Conservation (phyloP, 2,329 filamentous ascomycete genomes). For the Corinectria fuckeliana region DNA sequence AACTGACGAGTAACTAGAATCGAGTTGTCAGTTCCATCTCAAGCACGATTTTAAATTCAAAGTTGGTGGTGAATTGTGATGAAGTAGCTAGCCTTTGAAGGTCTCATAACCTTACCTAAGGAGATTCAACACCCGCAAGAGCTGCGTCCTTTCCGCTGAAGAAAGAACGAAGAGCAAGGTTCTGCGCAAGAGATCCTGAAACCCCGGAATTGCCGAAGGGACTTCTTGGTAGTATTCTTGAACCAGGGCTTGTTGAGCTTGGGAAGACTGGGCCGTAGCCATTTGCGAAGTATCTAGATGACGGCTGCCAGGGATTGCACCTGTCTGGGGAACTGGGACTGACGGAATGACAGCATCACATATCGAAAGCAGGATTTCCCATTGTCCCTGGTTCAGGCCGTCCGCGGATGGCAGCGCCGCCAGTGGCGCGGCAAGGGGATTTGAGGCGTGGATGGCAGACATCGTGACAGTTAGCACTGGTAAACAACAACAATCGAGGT, state of each 20-base stretch:
- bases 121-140: not conserved
- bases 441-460: not conserved
- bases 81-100: not conserved
- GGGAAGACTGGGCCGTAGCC: not conserved
- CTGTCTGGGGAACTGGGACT: not conserved
- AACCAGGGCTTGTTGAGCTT: not conserved
- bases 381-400: not conserved
- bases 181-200: not conserved
- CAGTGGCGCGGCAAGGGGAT: not conserved
- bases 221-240: not conserved
- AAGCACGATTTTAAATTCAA: no score
- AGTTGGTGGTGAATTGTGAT: not conserved
- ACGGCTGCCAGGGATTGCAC: not conserved
- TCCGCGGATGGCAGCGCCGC: not conserved
- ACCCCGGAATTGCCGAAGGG: conserved; percentile 3
- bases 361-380: conserved; percentile 3
- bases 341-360: conserved; percentile 9
- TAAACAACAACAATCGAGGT: not conserved
- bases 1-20: not conserved
- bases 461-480: not conserved
- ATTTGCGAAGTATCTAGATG: not conserved
- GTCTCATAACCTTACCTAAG: not conserved
- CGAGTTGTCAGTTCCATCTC: not conserved
- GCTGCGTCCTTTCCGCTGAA: not conserved
- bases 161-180: not conserved